These are phyloP conservation scores for Fistulifera solaris DNA, from an alignment of 108 stramenopile species.

Conservation along the genomic window DNA sequence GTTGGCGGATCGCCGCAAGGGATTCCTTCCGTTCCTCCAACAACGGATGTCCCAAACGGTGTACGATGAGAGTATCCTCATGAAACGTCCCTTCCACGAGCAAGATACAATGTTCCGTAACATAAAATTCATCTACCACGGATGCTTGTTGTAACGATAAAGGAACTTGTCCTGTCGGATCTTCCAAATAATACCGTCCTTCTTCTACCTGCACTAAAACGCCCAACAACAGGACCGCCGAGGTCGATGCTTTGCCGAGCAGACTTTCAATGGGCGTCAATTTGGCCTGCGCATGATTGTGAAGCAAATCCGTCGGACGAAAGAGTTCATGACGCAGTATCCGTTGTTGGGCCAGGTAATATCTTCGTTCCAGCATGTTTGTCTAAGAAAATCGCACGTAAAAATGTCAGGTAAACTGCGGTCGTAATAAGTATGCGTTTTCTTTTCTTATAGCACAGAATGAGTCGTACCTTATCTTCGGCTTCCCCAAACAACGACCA, in stretches of 20 bases:
- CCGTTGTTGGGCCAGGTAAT: conserved; percentile 60
- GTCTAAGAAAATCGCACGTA: no score
- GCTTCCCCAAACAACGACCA: conserved; percentile 32
- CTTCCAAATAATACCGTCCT: conserved; percentile 65
- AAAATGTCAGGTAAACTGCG: neutral
- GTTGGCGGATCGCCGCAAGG: conserved; percentile 28
- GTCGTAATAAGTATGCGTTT: no score
- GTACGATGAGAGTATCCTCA: conserved; percentile 65
- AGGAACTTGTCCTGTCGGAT: conserved; percentile 62
- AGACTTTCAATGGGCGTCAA: conserved; percentile 51
- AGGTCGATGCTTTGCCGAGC: conserved; percentile 41
- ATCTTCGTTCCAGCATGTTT: conserved; percentile 67
- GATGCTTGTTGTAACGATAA: conserved; percentile 43
- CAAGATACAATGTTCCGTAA: conserved; percentile 83
- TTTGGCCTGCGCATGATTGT: conserved; percentile 10
- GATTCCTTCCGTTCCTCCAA: conserved; percentile 14
- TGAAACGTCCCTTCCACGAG: conserved; percentile 82
- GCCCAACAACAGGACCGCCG: conserved; percentile 31
- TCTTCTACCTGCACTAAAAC: conserved; percentile 37
- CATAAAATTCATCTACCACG: conserved; percentile 49
- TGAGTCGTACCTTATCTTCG: conserved; percentile 26
- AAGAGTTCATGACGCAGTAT: conserved; percentile 61
- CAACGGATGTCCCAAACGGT: conserved; percentile 59
- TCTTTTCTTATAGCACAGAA: no score
- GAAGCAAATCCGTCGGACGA: conserved; percentile 20